These are phyloP conservation scores for Amanita brunnescens DNA, from an alignment of 768 basidiomycete genomes.

Conservation along the genomic window DNA sequence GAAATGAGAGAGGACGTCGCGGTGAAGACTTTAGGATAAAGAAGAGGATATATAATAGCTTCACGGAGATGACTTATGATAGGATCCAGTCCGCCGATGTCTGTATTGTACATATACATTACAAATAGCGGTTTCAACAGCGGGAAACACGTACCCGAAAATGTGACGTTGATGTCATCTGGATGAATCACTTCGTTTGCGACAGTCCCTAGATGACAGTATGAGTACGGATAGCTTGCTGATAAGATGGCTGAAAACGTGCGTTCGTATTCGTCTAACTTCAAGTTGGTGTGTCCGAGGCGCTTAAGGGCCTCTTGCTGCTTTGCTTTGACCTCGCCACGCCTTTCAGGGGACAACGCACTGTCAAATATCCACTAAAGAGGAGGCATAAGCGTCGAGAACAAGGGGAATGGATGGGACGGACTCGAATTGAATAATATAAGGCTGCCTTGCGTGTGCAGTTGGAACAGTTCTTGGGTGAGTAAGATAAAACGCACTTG, in stretches of 20 bases:
- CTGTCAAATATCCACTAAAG: conserved; percentile 61
- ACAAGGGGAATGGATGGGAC: conserved; percentile 16
- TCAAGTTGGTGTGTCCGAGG: conserved; percentile 61
- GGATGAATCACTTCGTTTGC: conserved; percentile 91
- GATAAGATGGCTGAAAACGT: conserved; percentile 18
- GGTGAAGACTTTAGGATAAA: conserved; percentile 83
- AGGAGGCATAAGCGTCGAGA: neutral
- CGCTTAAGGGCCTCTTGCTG: conserved; percentile 62
- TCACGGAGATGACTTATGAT: conserved; percentile 88
- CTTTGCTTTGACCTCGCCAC: conserved; percentile 59
- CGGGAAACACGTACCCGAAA: conserved; percentile 44
- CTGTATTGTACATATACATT: conserved; percentile 24
- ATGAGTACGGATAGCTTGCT: neutral
- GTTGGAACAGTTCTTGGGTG: conserved; percentile 15
- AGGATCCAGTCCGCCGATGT: conserved; percentile 89
- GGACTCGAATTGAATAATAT: conserved; percentile 66
- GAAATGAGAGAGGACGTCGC: conserved; percentile 74
- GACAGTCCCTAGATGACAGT: conserved; percentile 50
- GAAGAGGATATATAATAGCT: conserved; percentile 91
- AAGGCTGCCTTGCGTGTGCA: conserved; percentile 53
- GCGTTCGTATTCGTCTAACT: conserved; percentile 91
- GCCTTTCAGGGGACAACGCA: conserved; percentile 38
- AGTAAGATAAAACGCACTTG: conserved; percentile 25
- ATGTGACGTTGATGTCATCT: conserved; percentile 73
- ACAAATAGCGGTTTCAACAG: neutral